Base-by-base conservation (phyloP, 2,329 filamentous ascomycete genomes). In the Pseudomassariella vexata region DNA sequence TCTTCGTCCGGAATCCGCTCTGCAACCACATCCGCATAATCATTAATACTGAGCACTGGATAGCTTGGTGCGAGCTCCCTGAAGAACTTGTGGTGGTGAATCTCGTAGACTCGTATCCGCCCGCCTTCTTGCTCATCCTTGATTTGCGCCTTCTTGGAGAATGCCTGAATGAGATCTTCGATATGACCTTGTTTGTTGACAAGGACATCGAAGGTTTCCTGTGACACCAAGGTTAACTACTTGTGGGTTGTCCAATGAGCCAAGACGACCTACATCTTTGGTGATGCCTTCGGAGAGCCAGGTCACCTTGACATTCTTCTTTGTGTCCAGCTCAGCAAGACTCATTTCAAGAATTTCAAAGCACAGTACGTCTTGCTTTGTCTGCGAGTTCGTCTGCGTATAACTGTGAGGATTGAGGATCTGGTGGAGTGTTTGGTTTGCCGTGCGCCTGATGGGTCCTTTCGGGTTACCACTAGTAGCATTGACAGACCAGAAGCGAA, bases 341-440 rank as follows among this genome's bases (percentile, higher is more conserved):
- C 87, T 95, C 68, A 95, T 94, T 41, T 98, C 92, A 24, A 98
- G 65, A 18, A 96, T 77, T 56, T 98, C 92, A 52, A 89, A 98
- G 57, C 82, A 96, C 32, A 98, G 68, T 1, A 82, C 77, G 57
- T 96, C 90, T 14, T 73, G 63, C 34, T 80, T 74, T 51, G 88
- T 84, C 19, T 72, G 79, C 35, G 74, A 73, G 45, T 79, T 84
- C 30, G 82, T 72, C 44, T 87, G 83, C 9, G 73, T 73, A 43
- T 78, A 79, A 32, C 85, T 85, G 32, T 81, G 76, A 9, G 85
- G 81, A 39, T 77, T 80, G 11, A 98, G 70, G 26, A 96, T 94
- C 41, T 77, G 79, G 32, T 75, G 72, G 9, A 98, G 66, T n/a
- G 72, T 94, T 37, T 82, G 75, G 39, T 76, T 74, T 55, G 71